Percentiles rank a stretch among this genome's conserved stretches.
These are phyloP conservation scores for Colletotrichum sp. DNA, from an alignment of 2,329 filamentous ascomycete species.

Conservation along the genomic window DNA sequence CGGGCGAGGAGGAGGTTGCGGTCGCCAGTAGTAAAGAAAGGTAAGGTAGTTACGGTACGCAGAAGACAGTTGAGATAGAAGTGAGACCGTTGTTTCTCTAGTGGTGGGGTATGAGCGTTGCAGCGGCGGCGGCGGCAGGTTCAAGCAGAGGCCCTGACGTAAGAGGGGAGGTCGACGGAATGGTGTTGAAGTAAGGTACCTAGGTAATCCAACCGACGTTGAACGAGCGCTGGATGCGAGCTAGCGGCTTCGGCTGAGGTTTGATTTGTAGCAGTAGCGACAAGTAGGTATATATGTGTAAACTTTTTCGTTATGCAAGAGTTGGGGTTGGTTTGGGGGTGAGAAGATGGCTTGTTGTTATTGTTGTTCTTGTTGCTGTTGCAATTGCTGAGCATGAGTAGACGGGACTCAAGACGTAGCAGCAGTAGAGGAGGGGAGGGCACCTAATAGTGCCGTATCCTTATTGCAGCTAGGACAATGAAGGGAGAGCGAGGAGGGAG, in stretches of 20 bases:
- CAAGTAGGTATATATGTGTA: background rate
- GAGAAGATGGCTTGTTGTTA: background rate
- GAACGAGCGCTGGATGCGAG: background rate
- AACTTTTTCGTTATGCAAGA: background rate
- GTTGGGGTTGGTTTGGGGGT: background rate
- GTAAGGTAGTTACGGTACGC: background rate
- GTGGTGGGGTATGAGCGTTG: background rate
- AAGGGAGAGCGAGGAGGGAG: background rate
- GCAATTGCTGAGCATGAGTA: background rate
- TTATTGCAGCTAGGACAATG: background rate
- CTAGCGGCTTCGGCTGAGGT: background rate
- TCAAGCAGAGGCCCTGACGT: background rate
- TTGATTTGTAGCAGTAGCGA: background rate
- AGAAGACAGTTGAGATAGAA: background rate
- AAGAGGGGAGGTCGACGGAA: background rate
- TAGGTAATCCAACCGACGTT: background rate
- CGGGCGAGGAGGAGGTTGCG: background rate
- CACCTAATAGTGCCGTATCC: conserved; percentile 17
- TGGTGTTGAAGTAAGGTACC: background rate
- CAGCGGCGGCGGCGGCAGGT: background rate
- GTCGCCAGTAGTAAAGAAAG: background rate
- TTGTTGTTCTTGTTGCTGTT: background rate
- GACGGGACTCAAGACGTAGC: background rate
- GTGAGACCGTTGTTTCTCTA: background rate
- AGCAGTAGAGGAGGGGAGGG: background rate